phyloP scores from a whole-genome alignment of 331 rosid species.

The Quercus phellos region DNA sequence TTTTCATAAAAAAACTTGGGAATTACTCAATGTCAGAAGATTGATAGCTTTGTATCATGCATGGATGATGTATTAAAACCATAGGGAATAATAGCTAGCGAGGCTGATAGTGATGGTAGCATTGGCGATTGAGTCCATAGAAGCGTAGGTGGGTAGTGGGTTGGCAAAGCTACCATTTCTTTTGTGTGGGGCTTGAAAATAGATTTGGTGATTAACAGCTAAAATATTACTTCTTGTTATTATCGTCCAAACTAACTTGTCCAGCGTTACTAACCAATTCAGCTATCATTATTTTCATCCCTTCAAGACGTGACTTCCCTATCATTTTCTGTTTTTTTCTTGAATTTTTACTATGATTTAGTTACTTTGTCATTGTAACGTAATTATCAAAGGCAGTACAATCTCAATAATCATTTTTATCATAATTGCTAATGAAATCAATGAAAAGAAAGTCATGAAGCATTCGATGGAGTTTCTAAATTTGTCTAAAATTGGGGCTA shows the following conservation, averaged over 20 bases:
- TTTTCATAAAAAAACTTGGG: no score
- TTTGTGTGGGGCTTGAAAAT: constrained; percentile 3
- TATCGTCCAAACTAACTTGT: constrained; percentile 3
- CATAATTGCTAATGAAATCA: background rate
- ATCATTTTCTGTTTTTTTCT: no score
- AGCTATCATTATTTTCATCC: background rate
- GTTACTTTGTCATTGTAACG: background rate
- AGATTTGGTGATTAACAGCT: background rate
- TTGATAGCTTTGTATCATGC: background rate
- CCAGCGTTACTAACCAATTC: background rate
- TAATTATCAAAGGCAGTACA: background rate
- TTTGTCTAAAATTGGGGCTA: background rate
- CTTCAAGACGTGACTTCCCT: background rate
- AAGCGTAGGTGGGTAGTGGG: background rate
- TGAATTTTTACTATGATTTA: background rate
- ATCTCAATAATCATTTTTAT: background rate
- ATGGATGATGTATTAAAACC: background rate
- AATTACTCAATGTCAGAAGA: background rate
- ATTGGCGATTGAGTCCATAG: background rate
- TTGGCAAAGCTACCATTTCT: constrained; percentile 5
- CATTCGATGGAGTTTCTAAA: background rate
- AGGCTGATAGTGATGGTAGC: background rate
- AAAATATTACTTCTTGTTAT: no score
- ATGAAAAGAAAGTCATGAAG: background rate
- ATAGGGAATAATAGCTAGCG: background rate